Conservation (phyloP, 2,329 filamentous ascomycete species). For the Microthyrium microscopicum region DNA sequence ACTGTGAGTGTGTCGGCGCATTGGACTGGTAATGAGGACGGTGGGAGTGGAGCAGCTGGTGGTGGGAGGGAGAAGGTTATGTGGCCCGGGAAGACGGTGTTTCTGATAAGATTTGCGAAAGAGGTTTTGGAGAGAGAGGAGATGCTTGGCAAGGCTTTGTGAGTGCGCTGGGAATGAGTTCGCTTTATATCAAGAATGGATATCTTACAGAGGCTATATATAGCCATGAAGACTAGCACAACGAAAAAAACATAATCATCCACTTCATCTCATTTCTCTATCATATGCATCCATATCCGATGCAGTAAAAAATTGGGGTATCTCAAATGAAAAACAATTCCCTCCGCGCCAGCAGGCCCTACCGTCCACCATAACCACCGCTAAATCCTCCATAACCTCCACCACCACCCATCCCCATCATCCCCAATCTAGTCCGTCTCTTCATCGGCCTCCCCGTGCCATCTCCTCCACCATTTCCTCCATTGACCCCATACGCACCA, state of each 20-base stretch:
- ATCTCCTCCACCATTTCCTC: not conserved
- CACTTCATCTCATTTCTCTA: too few species aligned
- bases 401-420: too few species aligned
- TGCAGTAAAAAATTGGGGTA: too few species aligned
- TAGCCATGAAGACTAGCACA: too few species aligned
- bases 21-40: constrained; percentile 36
- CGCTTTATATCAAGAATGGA: too few species aligned
- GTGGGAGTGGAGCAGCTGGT: constrained; percentile 28
- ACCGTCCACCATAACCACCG: not conserved
- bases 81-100: constrained; percentile 95
- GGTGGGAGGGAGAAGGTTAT: constrained; percentile 38
- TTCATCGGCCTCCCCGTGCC: constrained; percentile 24
- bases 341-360: too few species aligned
- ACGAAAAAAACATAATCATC: too few species aligned
- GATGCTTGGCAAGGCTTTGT: constrained; percentile 55
- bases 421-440: constrained; percentile 17
- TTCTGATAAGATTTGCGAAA: constrained; percentile 81
- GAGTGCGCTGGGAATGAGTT: too few species aligned
- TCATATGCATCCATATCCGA: too few species aligned
- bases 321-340: too few species aligned
- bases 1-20: constrained; percentile 76
- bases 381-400: too few species aligned
- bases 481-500: not conserved
- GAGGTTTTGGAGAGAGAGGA: constrained; percentile 85
- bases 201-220: too few species aligned